phyloP scores from a whole-genome alignment of 2,329 filamentous ascomycete species.

The Fusarium oxysporum region DNA sequence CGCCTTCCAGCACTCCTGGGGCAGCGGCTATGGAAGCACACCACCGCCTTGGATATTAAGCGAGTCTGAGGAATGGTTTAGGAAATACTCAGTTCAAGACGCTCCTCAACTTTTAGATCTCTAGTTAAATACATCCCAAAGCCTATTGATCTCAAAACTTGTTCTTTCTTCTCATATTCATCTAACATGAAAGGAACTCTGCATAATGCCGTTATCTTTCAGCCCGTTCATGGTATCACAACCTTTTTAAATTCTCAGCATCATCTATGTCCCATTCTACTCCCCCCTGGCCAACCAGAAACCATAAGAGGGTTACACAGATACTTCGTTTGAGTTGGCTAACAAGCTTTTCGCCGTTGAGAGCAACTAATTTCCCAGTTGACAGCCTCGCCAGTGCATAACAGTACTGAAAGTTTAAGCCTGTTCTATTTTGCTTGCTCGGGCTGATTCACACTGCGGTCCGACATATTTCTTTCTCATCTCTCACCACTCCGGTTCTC shows the following conservation, averaged over 20 bases:
- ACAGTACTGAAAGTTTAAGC: neutral
- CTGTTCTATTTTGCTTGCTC: neutral
- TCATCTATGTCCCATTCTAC: neutral
- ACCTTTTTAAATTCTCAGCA: neutral
- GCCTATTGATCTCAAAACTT: neutral
- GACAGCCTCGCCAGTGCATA: neutral
- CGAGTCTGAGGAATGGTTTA: accelerated
- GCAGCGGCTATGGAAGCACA: neutral
- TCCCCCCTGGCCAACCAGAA: neutral
- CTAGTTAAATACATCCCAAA: neutral
- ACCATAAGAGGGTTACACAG: neutral
- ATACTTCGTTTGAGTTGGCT: too few species aligned
- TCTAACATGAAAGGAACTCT: too few species aligned
- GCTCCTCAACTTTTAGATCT: accelerated
- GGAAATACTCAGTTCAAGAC: too few species aligned
- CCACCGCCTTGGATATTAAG: neutral
- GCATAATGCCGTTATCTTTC: accelerated
- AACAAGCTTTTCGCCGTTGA: too few species aligned
- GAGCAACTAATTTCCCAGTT: too few species aligned
- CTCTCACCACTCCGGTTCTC: too few species aligned
- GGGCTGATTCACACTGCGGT: too few species aligned
- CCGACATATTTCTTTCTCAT: neutral
- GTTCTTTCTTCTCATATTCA: neutral
- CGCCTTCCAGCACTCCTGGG: neutral
- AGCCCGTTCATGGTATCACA: accelerated